Base-by-base conservation (phyloP, 2,329 filamentous ascomycete species). In the Trichoderma oligosporum region DNA sequence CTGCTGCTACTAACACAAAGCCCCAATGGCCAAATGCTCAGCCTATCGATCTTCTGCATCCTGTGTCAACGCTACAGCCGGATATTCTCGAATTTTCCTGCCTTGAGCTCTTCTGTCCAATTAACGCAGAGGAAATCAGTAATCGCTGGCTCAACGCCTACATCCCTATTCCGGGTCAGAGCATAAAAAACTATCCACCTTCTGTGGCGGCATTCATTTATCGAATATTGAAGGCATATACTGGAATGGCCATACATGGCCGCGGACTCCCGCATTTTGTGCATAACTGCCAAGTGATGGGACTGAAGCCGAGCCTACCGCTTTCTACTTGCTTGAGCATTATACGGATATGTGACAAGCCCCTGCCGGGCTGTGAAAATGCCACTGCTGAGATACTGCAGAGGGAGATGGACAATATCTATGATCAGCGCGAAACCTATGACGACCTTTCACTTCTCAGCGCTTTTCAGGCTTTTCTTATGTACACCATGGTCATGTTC, bases 401-500 rank as follows among this genome's bases (percentile, higher is more conserved):
- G 44, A 63, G 70, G 25, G 76, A 80, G 57, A 79, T 80, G 75
- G 62, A 61, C n/a, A 69, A 51, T 4, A 38, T 79, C 2, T 71
- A 70, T 60, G 67, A 67, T 29, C 60, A 64, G 4, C 64, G 64
- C 8, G 44, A 46, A 0, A 60, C 54, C 0, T 68, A 65, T 27
- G 66, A 72, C 42, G 65, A 70, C 3, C 22, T 66, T 7, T 9
- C 55, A 7, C 38, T 73, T 0, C 71, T 83, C 0, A 71, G 73
- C 0, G 68, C 74, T 1, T 80, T 82, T 36, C 81, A 83, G 60
- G 76, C 79, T 0, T 81, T 80, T 62, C 66, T 83, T 2, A 71
- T 82, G n/a, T 81, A 82, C 59, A 65, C 73, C 2, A 73, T 83
- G 64, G 69, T 77, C 2, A 47, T 79, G 2, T 81, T 78, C 61